Percentiles rank a stretch among this genome's conserved stretches.
Conservation (phyloP, 2,329 filamentous ascomycete genomes). For the Apiospora kogelbergensis region DNA sequence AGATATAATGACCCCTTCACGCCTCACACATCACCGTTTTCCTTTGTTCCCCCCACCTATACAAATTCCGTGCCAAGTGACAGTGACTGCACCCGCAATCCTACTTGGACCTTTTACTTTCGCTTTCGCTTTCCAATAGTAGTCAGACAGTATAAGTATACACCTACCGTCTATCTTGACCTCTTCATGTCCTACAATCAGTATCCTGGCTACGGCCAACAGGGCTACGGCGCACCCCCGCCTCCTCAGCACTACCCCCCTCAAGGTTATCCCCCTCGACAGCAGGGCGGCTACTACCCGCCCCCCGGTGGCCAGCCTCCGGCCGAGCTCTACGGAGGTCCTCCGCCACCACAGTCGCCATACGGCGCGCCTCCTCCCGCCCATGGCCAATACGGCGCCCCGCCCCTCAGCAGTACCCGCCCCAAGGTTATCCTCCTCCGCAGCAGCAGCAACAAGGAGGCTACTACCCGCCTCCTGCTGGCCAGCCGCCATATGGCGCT, state of each 20-base stretch:
- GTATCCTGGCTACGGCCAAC: constrained; percentile 24
- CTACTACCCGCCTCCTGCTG: constrained; percentile 37
- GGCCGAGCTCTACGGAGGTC: constrained; percentile 20
- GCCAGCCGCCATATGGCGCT: constrained; percentile 35
- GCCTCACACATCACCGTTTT: neutral
- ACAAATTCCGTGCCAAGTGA: neutral
- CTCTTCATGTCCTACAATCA: constrained; percentile 15
- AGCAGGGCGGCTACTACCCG: constrained; percentile 31
- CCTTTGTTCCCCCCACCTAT: constrained; percentile 1
- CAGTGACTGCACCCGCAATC: neutral
- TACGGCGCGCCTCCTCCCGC: constrained; percentile 28
- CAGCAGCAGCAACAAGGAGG: constrained; percentile 24
- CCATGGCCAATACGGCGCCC: constrained; percentile 33
- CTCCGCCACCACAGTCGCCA: constrained; percentile 25
- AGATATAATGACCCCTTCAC: neutral
- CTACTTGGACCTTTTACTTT: neutral
- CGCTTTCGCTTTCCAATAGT: neutral
- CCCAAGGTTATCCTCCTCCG: constrained; percentile 33
- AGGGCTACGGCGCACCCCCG: constrained; percentile 21
- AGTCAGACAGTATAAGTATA: neutral
- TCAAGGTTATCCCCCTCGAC: neutral
- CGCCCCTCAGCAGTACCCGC: constrained; percentile 11
- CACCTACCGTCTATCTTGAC: neutral
- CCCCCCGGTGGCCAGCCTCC: constrained; percentile 19
- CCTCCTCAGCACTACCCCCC: constrained; percentile 15